These are phyloP conservation scores for Colletotrichum sp. DNA, from an alignment of 2,329 filamentous ascomycete species.

Conservation along the genomic window DNA sequence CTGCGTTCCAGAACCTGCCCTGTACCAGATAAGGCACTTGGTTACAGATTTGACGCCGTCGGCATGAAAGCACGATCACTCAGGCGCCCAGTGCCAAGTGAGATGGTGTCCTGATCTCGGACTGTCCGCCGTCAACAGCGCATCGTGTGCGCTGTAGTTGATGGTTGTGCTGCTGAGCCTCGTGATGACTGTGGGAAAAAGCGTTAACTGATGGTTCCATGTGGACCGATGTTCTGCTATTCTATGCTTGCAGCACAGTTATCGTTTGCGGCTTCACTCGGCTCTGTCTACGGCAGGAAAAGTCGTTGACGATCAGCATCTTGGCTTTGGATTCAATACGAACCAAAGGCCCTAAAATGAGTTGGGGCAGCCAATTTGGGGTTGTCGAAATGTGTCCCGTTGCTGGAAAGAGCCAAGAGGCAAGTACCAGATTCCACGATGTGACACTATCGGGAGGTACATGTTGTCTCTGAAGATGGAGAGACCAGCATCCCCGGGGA, in stretches of 20 bases:
- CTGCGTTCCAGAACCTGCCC: background rate
- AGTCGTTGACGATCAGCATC: background rate
- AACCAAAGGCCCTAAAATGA: background rate
- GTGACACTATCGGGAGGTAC: background rate
- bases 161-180: background rate
- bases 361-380: background rate
- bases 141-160: background rate
- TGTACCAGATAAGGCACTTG: background rate
- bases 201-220: background rate
- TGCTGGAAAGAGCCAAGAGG: background rate
- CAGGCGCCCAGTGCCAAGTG: background rate
- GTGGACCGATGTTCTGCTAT: background rate
- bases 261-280: background rate
- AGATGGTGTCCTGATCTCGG: slow-evolving; percentile 1
- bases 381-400: slow-evolving; percentile 6
- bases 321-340: background rate
- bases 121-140: background rate
- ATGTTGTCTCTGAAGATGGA: background rate
- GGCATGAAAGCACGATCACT: slow-evolving; percentile 2
- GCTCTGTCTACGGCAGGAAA: background rate
- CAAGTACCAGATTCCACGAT: background rate
- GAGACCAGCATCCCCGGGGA: background rate
- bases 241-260: background rate
- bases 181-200: no score
- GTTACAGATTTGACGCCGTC: slow-evolving; percentile 3